Evolutionary conservation across 441 rosid species (phyloP), one percentile per base, ranked within the genome.

Genomic region (Lepidium campestre): DNA sequence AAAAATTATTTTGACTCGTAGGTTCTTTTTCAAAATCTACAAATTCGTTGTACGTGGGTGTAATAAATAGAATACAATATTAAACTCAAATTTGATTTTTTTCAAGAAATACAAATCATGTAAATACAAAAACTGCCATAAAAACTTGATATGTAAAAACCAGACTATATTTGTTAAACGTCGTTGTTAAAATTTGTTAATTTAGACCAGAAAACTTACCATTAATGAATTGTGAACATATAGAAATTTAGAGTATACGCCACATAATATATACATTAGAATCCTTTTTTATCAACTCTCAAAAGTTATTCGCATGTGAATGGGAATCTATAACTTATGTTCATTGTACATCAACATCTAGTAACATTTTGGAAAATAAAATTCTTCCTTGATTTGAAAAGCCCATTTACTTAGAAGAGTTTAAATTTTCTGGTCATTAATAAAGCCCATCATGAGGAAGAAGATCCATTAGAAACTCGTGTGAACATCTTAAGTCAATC

Each of bases 271-370:
- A 44, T n/a, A 50, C n/a, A 67, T 14, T 52, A 52, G 27, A 65
- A 44, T 42, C 4, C 4, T 27, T 44, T 59, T 42, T 4, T 14
- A 37, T 10, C 23, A 39, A 39, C n/a, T 22, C 47, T 40, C 1
- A 44, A 31, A 29, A 31, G 31, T 10, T 34, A 27, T 60, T 29
- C 31, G 41, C 56, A 62, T 62, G 46, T 47, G 57, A 22, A 35
- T 47, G 35, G 65, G 58, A 68, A 49, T 58, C 19, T 48, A 39
- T 25, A 68, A n/a, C n/a, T n/a, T n/a, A n/a, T n/a, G n/a, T 34
- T 17, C 47, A 22, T 35, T 18, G n/a, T 11, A 45, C 29, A 19
- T 10, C 7, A 41, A n/a, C 34, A 37, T 39, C 34, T 22, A 9
- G 2, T 4, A 34, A 11, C 27, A 54, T 20, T 20, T 36, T 3